Evolutionary conservation across 202 grass and related monocot genomes (phyloP), one percentile per base, ranked within the genome.

Genomic region (Schoenoplectus tabernaemontani): DNA sequence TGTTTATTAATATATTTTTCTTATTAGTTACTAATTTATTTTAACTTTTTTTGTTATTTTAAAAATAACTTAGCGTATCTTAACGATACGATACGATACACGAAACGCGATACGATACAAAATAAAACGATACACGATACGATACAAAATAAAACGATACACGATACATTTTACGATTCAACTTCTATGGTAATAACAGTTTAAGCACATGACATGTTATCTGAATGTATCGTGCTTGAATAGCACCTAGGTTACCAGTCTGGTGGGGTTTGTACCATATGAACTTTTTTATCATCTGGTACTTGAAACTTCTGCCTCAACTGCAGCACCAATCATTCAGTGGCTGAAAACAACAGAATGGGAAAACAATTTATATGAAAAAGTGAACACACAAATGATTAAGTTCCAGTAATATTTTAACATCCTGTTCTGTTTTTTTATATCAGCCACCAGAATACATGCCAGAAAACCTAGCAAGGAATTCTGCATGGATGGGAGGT

Each of bases 401-500:
- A 22, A 75, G 30, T 36, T 76, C 48, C 24, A 56, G 11, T 54
- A 54, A 33, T 54, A 7, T 53, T 76, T 75, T 76, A 53, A 56
- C 71, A 34, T 37, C 3, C 17, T 56, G 15, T 75, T 48, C 38
- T 70, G 20, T 26, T 75, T 56, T 56, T 19, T 80, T 66, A 76
- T 74, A 76, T 74, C 92, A 99, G 96, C 86, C 96, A 2, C 96
- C 92, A 34, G 96, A 99, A 59, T 99, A 99, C 78, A 99, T 99
- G 96, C 92, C 96, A 0, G 96, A 99, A 78, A 92, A 93, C 60
- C 83, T 99, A 69, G 46, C 81, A 0, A 92, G 78, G 79, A 90
- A 99, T 88, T 96, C 96, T 20, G 92, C 92, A 68, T 96, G 96
- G 96, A 82, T 96, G 90, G 96, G 96, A 23, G 92, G 96, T 43